phyloP scores from a whole-genome alignment of 2,329 filamentous ascomycete genomes.

The Ascosphaera aggregata region DNA sequence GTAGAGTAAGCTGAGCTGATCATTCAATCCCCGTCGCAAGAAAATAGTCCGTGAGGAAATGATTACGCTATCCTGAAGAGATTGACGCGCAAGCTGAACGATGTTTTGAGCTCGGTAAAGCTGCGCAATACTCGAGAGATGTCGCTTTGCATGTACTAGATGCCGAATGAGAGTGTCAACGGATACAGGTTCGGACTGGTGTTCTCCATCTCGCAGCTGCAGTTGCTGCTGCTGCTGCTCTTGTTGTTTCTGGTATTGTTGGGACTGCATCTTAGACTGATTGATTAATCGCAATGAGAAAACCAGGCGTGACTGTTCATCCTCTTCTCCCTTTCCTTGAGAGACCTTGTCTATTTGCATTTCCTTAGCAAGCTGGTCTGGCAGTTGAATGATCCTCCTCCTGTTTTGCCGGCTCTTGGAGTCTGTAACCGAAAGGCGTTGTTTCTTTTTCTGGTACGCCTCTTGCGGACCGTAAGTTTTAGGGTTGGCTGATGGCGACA shows the following conservation, averaged over 20 bases:
- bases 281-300: neutral
- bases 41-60: conserved; percentile 48
- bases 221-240: neutral
- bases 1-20: conserved; percentile 22
- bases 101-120: conserved; percentile 76
- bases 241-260: neutral
- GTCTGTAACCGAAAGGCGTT: neutral
- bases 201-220: neutral
- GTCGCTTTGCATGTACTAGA: conserved; percentile 69
- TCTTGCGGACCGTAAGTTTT: neutral
- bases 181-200: conserved; percentile 9
- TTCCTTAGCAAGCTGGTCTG: neutral
- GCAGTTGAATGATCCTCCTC: neutral
- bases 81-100: conserved; percentile 47
- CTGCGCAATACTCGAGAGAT: conserved; percentile 58
- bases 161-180: conserved; percentile 65
- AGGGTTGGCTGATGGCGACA: neutral
- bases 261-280: neutral
- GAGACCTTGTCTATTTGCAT: neutral
- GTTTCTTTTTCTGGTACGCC: neutral
- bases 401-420: neutral
- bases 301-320: neutral
- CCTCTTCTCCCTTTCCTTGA: neutral
- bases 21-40: conserved; percentile 35
- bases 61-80: conserved; percentile 57